phyloP scores from a whole-genome alignment of 2,329 filamentous ascomycete species.

The Cladosporium austrohemisphaericum region DNA sequence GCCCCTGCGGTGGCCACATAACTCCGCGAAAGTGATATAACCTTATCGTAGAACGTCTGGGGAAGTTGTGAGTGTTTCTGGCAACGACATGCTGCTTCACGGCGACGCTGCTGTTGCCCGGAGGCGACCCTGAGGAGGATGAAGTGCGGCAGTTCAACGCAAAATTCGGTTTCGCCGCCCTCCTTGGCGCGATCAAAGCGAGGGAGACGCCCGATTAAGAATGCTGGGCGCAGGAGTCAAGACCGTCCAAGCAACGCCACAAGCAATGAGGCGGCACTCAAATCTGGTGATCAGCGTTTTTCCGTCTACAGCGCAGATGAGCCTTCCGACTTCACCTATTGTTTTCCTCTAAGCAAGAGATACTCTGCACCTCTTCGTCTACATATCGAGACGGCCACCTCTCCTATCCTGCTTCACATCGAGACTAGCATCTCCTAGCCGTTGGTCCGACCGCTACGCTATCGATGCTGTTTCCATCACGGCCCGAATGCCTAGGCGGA shows the following conservation, averaged over 20 bases:
- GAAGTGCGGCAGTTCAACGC: slow-evolving; percentile 2
- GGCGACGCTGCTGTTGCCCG: background rate
- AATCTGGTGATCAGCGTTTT: background rate
- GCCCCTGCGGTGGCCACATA: slow-evolving; percentile 5
- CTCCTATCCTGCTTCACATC: slow-evolving; percentile 8
- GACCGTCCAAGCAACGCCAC: slow-evolving; percentile 13
- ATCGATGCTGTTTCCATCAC: slow-evolving; percentile 7
- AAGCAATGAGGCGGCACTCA: slow-evolving; percentile 2
- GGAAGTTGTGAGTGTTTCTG: too few species aligned
- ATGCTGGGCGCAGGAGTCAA: slow-evolving; percentile 6
- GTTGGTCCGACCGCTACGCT: slow-evolving; percentile 11
- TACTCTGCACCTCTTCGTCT: background rate
- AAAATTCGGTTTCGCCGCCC: slow-evolving; percentile 3
- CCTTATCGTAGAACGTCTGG: slow-evolving; percentile 3
- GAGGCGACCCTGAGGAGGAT: background rate
- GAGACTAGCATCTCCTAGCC: slow-evolving; percentile 10
- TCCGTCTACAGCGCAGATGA: too few species aligned
- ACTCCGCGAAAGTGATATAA: slow-evolving; percentile 13
- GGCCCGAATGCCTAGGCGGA: background rate
- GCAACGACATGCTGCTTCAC: too few species aligned
- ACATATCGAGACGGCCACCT: background rate
- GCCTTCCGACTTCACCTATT: background rate
- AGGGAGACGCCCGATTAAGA: background rate
- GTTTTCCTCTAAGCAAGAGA: background rate
- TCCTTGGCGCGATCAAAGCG: slow-evolving; percentile 4